phyloP scores from a whole-genome alignment of 768 basidiomycete genomes.

The Arthromyces matolae region DNA sequence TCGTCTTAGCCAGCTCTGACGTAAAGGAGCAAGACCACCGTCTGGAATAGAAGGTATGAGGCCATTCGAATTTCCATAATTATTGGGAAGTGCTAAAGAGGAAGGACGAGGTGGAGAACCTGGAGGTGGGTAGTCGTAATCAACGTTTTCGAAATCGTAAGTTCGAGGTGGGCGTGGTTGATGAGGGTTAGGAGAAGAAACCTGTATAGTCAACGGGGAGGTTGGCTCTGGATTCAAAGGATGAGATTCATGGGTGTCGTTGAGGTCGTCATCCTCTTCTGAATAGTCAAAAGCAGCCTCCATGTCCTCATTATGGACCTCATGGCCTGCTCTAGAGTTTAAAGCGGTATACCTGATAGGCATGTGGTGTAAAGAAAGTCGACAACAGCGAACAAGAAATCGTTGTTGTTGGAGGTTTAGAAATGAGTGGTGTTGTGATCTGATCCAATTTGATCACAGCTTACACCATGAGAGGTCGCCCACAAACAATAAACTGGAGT shows the following conservation, averaged over 20 bases:
- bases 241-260: slow-evolving; percentile 45
- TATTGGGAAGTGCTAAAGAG: slow-evolving; percentile 61
- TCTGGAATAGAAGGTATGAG: slow-evolving; percentile 46
- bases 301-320: slow-evolving; percentile 49
- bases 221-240: slow-evolving; percentile 45
- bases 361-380: slow-evolving; percentile 28
- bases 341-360: slow-evolving; percentile 67
- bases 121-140: slow-evolving; percentile 81
- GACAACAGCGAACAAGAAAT: slow-evolving; percentile 7
- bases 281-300: slow-evolving; percentile 85
- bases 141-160: slow-evolving; percentile 79
- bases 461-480: neutral
- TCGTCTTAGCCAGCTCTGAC: slow-evolving; percentile 50
- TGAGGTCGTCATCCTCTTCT: slow-evolving; percentile 61
- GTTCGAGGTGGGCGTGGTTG: slow-evolving; percentile 35
- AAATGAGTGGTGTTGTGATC: neutral
- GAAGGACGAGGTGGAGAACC: slow-evolving; percentile 74
- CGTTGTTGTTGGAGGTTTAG: slow-evolving; percentile 13
- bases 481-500: too few species aligned
- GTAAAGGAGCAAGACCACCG: slow-evolving; percentile 30
- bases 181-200: slow-evolving; percentile 16
- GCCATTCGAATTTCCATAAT: slow-evolving; percentile 74
- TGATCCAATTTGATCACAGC: neutral
- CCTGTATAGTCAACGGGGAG: slow-evolving; percentile 24
- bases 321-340: slow-evolving; percentile 47